Evolutionary conservation across 164 flowering plant species (phyloP).

Genomic region (Euptelea pleiosperma): DNA sequence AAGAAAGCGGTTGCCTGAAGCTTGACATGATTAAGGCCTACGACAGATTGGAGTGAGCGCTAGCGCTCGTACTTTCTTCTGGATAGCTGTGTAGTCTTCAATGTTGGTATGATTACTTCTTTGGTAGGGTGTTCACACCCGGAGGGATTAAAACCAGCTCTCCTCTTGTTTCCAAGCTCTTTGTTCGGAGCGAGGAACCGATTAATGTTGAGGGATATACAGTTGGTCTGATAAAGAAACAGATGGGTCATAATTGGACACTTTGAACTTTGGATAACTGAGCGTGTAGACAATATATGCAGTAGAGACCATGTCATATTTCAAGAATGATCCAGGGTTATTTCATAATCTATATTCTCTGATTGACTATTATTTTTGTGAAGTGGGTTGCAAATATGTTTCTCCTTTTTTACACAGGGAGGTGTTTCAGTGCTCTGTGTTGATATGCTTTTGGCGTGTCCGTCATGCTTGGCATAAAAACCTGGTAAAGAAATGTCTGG

Average conservation of each 20-base stretch:
- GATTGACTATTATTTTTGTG: not conserved
- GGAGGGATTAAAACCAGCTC: too few relatives aligned
- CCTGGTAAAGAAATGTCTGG: conserved; percentile 58
- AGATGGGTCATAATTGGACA: not conserved
- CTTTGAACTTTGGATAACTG: not conserved
- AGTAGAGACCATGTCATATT: not conserved
- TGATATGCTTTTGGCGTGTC: conserved; percentile 75
- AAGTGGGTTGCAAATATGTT: not conserved
- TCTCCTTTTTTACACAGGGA: conserved; percentile 51
- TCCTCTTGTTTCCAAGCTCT: too few relatives aligned
- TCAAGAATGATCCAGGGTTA: not conserved
- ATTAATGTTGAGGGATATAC: too few relatives aligned
- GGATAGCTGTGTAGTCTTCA: too few relatives aligned
- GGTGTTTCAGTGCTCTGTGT: conserved; percentile 80
- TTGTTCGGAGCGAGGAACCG: too few relatives aligned
- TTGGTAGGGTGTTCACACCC: too few relatives aligned
- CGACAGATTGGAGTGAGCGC: not conserved
- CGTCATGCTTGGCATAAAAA: conserved; percentile 98
- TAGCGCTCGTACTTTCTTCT: too few relatives aligned
- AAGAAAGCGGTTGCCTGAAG: not conserved
- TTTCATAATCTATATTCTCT: not conserved
- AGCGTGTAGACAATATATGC: not conserved
- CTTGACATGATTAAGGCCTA: not conserved
- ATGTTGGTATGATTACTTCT: too few relatives aligned
- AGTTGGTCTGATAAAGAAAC: not conserved